Conservation (phyloP, 768 basidiomycete genomes). For the Ephemerocybe angulata region DNA sequence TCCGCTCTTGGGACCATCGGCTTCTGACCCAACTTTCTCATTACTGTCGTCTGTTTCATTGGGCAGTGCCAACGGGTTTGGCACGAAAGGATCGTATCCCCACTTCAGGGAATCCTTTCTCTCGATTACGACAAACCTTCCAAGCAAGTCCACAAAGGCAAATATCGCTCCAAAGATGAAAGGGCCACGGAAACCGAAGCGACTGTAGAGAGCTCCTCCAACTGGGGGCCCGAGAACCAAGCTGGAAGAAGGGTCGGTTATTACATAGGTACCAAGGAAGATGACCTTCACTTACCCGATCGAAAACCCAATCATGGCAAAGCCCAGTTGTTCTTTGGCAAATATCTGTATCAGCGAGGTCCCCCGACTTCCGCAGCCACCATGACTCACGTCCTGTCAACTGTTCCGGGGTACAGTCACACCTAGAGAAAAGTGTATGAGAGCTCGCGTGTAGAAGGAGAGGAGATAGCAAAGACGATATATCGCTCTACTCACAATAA, state of each 20-base stretch:
- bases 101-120: slow-evolving; percentile 46
- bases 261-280: not conserved
- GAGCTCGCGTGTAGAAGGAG: not conserved
- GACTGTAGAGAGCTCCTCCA: slow-evolving; percentile 50
- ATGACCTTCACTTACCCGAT: slow-evolving; percentile 37
- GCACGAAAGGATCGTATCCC: slow-evolving; percentile 39
- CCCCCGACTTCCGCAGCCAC: not conserved
- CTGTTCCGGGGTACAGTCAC: slow-evolving; percentile 50
- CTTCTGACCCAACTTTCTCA: not conserved
- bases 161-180: slow-evolving; percentile 51
- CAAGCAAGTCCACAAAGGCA: slow-evolving; percentile 47
- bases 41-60: not conserved
- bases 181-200: slow-evolving; percentile 58
- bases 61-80: not conserved
- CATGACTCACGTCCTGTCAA: slow-evolving; percentile 44
- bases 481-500: slow-evolving; percentile 53
- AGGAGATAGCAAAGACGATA: no score
- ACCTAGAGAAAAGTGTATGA: slow-evolving; percentile 30
- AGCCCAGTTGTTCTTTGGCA: slow-evolving; percentile 51
- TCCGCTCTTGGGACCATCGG: not conserved
- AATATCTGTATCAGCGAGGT: not conserved
- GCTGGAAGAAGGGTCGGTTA: slow-evolving; percentile 24
- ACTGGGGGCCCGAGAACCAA: slow-evolving; percentile 55
- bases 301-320: slow-evolving; percentile 56
- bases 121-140: slow-evolving; percentile 56